A percentile compares a stretch with the other conserved stretches of the same genome.
Conservation (phyloP, 192 early-diverging fungal genomes). For the Entophlyctis luteolus region DNA sequence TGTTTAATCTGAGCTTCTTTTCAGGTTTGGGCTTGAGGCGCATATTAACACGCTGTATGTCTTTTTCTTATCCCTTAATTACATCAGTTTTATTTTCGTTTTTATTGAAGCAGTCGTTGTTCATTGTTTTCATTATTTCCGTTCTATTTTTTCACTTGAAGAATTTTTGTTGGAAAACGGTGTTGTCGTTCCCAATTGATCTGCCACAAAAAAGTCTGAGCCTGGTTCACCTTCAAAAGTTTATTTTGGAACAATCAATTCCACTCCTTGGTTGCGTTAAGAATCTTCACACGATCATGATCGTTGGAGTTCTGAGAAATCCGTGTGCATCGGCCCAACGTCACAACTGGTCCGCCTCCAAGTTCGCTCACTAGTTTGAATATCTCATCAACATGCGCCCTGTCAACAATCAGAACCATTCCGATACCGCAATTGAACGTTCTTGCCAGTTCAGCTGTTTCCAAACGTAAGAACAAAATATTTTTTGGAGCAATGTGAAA, state of each 20-base stretch:
- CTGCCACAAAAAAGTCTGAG: neutral
- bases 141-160: neutral
- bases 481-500: conserved; percentile 10
- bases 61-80: neutral
- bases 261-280: conserved; percentile 8
- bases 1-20: neutral
- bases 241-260: neutral
- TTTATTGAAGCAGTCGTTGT: neutral
- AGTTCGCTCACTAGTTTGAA: conserved; percentile 5
- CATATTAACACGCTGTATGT: no score
- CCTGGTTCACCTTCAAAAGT: neutral
- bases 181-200: neutral
- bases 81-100: neutral
- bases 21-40: conserved; percentile 23
- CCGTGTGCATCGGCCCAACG: neutral
- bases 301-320: conserved; percentile 14
- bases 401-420: conserved; percentile 86
- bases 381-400: conserved; percentile 59
- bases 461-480: neutral
- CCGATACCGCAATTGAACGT: conserved; percentile 99
- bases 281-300: conserved; percentile 16
- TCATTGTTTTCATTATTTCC: neutral
- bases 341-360: conserved; percentile 15
- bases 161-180: neutral
- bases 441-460: conserved; percentile 79